Conservation (phyloP, 345 rosid genomes). For the Viola odorata region DNA sequence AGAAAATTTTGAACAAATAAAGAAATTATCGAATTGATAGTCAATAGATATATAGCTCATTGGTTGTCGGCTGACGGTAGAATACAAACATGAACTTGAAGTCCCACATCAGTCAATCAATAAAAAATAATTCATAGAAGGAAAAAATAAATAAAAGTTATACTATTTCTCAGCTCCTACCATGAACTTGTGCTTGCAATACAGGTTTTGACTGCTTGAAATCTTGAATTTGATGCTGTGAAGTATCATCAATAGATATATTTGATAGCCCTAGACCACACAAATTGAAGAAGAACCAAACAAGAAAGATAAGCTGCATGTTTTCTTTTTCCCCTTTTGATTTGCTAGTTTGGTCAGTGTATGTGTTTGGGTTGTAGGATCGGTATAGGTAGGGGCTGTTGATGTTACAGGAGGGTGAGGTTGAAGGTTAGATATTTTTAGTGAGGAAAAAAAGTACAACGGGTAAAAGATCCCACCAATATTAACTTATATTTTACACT, state of each 20-base stretch:
- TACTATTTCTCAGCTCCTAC: slow-evolving; percentile 6
- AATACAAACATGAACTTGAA: too few species aligned
- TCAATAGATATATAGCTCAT: too few species aligned
- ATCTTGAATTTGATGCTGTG: slow-evolving; percentile 6
- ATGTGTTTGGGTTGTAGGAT: not conserved
- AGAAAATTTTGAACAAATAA: not conserved
- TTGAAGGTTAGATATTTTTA: not conserved
- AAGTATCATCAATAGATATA: slow-evolving; percentile 9
- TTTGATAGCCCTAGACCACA: slow-evolving; percentile 13
- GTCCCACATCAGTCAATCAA: too few species aligned
- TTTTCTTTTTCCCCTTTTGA: not conserved
- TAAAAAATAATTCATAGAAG: too few species aligned
- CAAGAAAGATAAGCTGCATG: slow-evolving; percentile 19
- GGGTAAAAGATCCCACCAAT: too few species aligned
- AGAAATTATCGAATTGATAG: too few species aligned
- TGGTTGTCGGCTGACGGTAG: too few species aligned
- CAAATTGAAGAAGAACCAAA: slow-evolving; percentile 18
- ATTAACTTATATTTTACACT: too few species aligned
- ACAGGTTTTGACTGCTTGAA: slow-evolving; percentile 7
- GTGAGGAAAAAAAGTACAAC: too few species aligned
- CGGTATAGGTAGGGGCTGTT: not conserved
- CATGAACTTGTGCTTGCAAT: slow-evolving; percentile 13
- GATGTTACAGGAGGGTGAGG: not conserved
- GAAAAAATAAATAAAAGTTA: not conserved
- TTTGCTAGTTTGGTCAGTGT: not conserved